Evolutionary conservation across 768 basidiomycete genomes (phyloP).

Genomic region (Lactarius evosmus): DNA sequence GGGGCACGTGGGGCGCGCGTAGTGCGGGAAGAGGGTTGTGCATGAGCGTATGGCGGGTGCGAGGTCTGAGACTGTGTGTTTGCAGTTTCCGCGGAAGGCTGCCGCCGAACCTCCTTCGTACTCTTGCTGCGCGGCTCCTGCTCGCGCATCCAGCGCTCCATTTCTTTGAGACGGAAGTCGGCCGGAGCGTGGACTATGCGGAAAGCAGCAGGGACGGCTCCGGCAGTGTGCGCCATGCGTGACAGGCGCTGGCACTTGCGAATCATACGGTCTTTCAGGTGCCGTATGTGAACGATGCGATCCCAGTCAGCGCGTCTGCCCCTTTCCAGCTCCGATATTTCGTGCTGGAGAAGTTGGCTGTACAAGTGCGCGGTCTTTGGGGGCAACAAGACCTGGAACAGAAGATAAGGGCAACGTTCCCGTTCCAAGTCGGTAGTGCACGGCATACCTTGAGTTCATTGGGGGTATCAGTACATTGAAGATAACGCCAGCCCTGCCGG

Average conservation of each 20-base stretch:
- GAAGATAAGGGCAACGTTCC: constrained; percentile 16
- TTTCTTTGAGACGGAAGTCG: constrained; percentile 73
- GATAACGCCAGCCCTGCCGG: constrained; percentile 62
- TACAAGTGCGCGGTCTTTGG: constrained; percentile 65
- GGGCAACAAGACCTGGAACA: constrained; percentile 60
- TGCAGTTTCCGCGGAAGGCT: constrained; percentile 39
- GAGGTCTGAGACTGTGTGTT: constrained; percentile 29
- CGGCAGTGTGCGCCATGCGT: constrained; percentile 41
- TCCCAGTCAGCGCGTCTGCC: constrained; percentile 59
- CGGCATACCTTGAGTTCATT: constrained; percentile 63
- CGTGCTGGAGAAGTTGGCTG: constrained; percentile 59
- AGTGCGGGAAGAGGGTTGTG: constrained; percentile 10
- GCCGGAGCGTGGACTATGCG: constrained; percentile 64
- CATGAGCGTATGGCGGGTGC: constrained; percentile 23
- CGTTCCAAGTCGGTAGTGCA: not conserved
- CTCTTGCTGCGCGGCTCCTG: constrained; percentile 35
- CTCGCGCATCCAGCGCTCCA: constrained; percentile 72
- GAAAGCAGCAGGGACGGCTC: constrained; percentile 45
- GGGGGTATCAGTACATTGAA: constrained; percentile 73
- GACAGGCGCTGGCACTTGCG: constrained; percentile 70
- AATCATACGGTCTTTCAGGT: constrained; percentile 78
- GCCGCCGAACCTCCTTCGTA: constrained; percentile 28
- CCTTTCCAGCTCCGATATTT: constrained; percentile 58
- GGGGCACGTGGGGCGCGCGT: constrained; percentile 7
- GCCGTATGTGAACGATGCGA: constrained; percentile 68